Base-by-base conservation (phyloP, 2,329 filamentous ascomycete species). In the Venturiaceae sp. region DNA sequence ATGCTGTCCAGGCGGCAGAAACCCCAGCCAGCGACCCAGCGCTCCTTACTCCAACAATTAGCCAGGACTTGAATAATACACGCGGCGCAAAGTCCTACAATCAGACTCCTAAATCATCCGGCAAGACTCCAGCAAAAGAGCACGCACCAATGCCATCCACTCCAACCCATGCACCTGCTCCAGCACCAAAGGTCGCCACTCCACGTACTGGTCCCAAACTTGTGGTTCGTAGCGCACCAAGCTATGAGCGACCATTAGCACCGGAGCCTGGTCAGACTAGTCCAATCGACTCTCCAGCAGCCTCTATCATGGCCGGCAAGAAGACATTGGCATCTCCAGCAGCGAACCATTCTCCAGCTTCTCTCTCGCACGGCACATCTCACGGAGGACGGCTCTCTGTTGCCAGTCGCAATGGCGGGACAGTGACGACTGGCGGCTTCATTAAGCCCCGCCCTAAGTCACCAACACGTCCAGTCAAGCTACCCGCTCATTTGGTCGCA, bases 401-500 rank as follows among this genome's bases (percentile, higher is more conserved):
- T 23, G 23, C 23, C 16, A 26, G 44, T 50, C 23, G 44, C 3
- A 3, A 30, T n/a, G 14, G 23, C 30, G 44, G 44, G 19, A 30
- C 57, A 8, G n/a, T 39, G n/a, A 53, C 64, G 16, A 21, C 60
- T 21, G 65, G 65, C 46, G 58, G 63, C n/a, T 68, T 72, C 63
- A 69, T 68, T 58, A 75, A 74, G 64, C 70, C 72, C 23, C 66
- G 63, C 53, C 69, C 69, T 32, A 73, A 83, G 69, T 89, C 87
- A 11, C 85, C 85, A 2, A 90, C 87, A 1, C 82, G 83, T 58
- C 86, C 86, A 9, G 75, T 84, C 55, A 82, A 81, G 59, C 75
- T 90, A 1, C 84, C 87, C 8, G 76, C 86, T 9, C 84, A 85
- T 59, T 75, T 90, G 32, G 86, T 79, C 26, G 84, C 85, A 5